Evolutionary conservation across 768 basidiomycete species (phyloP), one percentile per base, ranked within the genome.

Genomic region (Tylopilus sp.): DNA sequence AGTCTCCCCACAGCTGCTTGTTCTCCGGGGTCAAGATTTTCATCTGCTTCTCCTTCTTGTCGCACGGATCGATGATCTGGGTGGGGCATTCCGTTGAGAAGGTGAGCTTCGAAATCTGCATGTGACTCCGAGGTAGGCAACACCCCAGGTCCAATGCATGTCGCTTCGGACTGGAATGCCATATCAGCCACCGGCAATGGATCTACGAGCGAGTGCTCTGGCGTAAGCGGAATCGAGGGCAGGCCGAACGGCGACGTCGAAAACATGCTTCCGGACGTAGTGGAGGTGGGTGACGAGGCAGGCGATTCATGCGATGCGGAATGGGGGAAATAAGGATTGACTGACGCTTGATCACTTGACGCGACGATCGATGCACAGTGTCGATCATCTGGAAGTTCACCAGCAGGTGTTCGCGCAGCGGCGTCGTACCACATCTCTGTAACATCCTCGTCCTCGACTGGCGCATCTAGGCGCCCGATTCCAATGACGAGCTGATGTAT

Each of bases 401-500:
- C 48, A 0, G 68, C 69, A 30, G 68, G 68, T 1, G 67, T 68
- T 20, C 65, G 68, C 18, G 67, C 63, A 12, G 61, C 33, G 10
- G 68, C 64, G 47, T 70, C 64, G 23, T 69, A 62, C 56, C 64
- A 69, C 30, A 71, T 54, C 59, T 73, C 59, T 43, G 57, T 22
- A 4, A 57, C 69, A 21, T 75, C 70, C 57, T 78, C 79, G 4
- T 65, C 60, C 54, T 69, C 57, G 55, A 39, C 39, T 8, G 65
- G 55, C 15, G 59, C 65, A 40, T 84, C 84, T 25, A 98, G 75
- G 20, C 83, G 75, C 9, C 91, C 91, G 76, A 98, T 88, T 26
- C 92, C 94, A 47, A 97, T 85, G 49, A 95, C 85, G 55, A 98
- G 85, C 31, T 91, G 90, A 48, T 88, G 79, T 7, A 95, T 65